Base-by-base conservation (phyloP, 2,329 filamentous ascomycete genomes). In the Aspergillus bombycis region DNA sequence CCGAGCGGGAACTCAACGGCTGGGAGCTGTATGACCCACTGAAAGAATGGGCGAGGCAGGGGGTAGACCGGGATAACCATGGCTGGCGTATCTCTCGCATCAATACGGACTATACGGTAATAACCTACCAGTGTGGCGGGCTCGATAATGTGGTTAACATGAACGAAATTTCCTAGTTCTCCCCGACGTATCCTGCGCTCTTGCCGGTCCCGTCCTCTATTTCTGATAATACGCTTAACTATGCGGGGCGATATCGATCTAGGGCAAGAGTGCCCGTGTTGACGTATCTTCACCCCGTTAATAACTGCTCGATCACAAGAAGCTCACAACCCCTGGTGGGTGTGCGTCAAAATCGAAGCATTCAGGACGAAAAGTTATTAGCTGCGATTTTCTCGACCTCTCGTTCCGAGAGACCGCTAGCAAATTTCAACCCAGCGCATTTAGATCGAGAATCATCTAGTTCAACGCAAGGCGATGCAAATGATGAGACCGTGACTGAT, bases 141-240 rank as follows among this genome's bases (percentile, higher is more conserved):
- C 57, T 32, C 11, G n/a, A 48, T 34, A 11, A 23, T 61, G 34
- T 61, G 23, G 30, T 41, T 64, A 50, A 67, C 62, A 62, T 23
- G 30, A 4, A n/a, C 32, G 30, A 4, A 19, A 32, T 10, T 43
- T 32, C 55, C 14, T 62, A 82, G 82, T 98, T 97, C 74, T 97
- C 94, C 58, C 90, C 93, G 30, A 98, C 95, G 3, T 99, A 99
- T 76, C 95, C 95, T 14, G 88, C 89, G 4, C 76, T 96, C 54
- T 84, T 99, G 28, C 90, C 90, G 12, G 94, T 99, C 21, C 95
- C 95, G 26, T 88, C 90, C 28, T 88, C 87, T 63, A 96, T 99
- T 69, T 98, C 94, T n/a, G 95, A 99, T 78, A 97, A 95, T 73
- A 93, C 94, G 55, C 86, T 99, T 57, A 97, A 97, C 74, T 96